Evolutionary conservation across 257 asterid species (phyloP), one percentile per base, ranked within the genome.

Genomic region (Solanum lycopersicoides): DNA sequence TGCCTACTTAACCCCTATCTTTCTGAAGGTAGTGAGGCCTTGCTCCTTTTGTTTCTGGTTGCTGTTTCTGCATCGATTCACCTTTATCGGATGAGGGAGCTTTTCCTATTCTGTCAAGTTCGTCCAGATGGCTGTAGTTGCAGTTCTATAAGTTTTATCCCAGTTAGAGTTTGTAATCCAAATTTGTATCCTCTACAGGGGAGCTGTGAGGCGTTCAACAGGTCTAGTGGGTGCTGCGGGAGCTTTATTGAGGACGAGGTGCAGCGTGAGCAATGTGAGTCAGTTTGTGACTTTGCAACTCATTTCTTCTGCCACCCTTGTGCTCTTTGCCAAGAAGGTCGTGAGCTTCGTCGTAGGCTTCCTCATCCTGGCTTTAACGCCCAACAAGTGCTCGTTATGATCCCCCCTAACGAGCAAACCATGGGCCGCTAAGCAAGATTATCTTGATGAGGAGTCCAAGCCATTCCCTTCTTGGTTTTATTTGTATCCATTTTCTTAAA

Each of bases 311-410:
- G 98, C 91, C 99, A 97, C 60, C 89, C 94, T 10, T 97, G 98
- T 59, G 99, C 99, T 50, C 96, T 97, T 87, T 97, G 99, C 82
- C 99, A 95, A 86, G 99, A 97, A 91, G 99, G 96, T 53, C 99
- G 99, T 82, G 98, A 96, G 88, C 91, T 97, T 86, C 99, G 99
- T 23, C 99, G 98, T 16, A 94, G 98, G 93, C 91, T 97, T 88
- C 95, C 95, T 84, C 99, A 95, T 90, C 98, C 99, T 2, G 98
- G 95, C 15, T 89, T 92, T 89, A 92, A 89, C n/a, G 83, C 96
- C 44, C 98, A 89, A 21, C 96, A 94, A 37, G 88, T 94, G 86
- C 12, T 93, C 75, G 90, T 92, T 90, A 95, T 96, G 99, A 90
- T 92, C 65, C 98, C 99, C 0, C 99, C 99, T 0, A 89, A 88